Conservation (phyloP, 148 eudicot species). For the Rheum nobile region DNA sequence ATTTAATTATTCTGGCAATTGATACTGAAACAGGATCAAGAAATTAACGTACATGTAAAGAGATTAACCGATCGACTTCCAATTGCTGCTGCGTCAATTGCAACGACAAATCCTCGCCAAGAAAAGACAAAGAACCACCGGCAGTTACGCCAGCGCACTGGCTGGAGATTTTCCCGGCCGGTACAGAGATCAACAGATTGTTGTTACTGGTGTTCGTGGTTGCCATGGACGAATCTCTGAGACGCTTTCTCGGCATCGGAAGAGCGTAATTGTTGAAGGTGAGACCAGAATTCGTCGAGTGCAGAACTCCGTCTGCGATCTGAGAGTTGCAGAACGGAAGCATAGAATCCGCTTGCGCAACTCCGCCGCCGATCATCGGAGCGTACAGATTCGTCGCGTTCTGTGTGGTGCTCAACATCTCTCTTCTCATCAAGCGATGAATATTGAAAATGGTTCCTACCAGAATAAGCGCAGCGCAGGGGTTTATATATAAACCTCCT, state of each 20-base stretch:
- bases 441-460: background rate
- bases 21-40: background rate
- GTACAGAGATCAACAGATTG: too few relatives aligned
- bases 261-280: conserved; percentile 26
- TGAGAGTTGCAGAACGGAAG: background rate
- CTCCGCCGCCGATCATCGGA: background rate
- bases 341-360: background rate
- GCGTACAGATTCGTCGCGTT: background rate
- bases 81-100: conserved; percentile 53
- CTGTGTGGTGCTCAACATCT: background rate
- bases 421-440: background rate
- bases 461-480: background rate
- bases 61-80: conserved; percentile 46
- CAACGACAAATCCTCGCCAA: conserved; percentile 50
- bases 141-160: too few relatives aligned
- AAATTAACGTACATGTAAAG: conserved; percentile 55
- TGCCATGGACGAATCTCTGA: conserved; percentile 17
- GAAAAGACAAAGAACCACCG: conserved; percentile 21
- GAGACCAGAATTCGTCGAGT: conserved; percentile 19
- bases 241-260: conserved; percentile 34
- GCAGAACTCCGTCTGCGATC: background rate
- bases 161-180: too few relatives aligned
- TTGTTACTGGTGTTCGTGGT: background rate
- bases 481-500: background rate
- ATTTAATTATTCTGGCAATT: too few relatives aligned